These are phyloP conservation scores for Cyberlindnera suaveolens DNA, from an alignment of 805 yeast species.

Conservation along the genomic window DNA sequence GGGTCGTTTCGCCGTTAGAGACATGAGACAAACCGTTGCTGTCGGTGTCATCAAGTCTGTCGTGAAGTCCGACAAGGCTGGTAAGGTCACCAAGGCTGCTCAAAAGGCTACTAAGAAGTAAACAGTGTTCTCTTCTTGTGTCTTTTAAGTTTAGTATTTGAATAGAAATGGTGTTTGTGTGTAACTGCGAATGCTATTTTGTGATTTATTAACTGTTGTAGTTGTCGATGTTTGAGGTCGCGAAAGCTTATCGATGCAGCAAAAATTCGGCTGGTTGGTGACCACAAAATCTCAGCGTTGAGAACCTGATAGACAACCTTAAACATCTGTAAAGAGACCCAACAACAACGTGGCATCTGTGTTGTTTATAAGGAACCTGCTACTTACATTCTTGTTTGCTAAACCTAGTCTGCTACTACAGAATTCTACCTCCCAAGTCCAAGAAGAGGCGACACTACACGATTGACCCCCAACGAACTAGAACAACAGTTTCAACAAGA, in stretches of 20 bases:
- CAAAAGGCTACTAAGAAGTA: conserved; percentile 19
- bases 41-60: conserved; percentile 74
- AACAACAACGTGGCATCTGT: conserved; percentile 60
- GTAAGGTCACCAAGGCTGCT: conserved; percentile 97
- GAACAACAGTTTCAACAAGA: not conserved
- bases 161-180: no score
- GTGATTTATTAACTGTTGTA: conserved; percentile 23
- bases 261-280: no score
- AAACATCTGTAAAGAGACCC: no score
- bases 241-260: no score
- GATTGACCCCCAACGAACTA: no score
- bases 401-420: conserved; percentile 47
- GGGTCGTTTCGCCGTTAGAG: conserved; percentile 99
- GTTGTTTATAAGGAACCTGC: conserved; percentile 99
- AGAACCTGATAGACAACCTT: conserved; percentile 44
- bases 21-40: conserved; percentile 99
- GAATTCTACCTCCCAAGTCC: no score
- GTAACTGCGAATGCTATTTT: conserved; percentile 56
- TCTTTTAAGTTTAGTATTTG: no score
- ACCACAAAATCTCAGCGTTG: conserved; percentile 37
- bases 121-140: no score
- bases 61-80: conserved; percentile 74
- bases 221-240: no score
- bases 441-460: no score
- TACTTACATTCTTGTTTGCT: conserved; percentile 97